Evolutionary conservation across 495 filamentous ascomycete species (phyloP), one percentile per base, ranked within the genome.

Genomic region (Amniculicola lignicola): DNA sequence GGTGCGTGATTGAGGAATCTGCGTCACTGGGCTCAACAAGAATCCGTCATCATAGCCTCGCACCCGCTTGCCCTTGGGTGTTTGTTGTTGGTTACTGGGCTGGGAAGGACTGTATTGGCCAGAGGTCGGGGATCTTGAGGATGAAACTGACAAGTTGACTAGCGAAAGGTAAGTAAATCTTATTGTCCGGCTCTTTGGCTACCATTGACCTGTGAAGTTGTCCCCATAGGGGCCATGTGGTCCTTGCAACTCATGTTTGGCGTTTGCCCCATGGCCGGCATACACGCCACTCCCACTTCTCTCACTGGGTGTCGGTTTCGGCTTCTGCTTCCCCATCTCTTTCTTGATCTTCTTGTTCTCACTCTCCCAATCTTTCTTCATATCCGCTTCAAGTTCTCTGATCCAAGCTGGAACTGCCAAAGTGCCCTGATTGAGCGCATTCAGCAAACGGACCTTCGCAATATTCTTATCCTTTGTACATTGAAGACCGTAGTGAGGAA

Each of bases 401-500:
- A 80, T 68, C 27, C 68, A 53, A 4, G 57, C 18, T 2, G 79
- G 79, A 5, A 83, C 72, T 1, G 59, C 58, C 0, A 83, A 52
- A 6, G 66, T 71, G 5, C 68, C 74, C 15, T 51, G 50, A 41
- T 75, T 76, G 42, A 82, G 55, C 16, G 76, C 76, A 51, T 81
- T 75, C 25, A 74, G 71, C 4, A 85, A 67, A 24, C 79, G 66
- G 72, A 79, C 77, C 64, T 80, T 77, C 18, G 81, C 79, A 0
- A 73, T 74, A 4, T 75, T 75, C 61, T 83, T 82, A 24, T 69
- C 70, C 59, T 78, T 79, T 31, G 77, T 79, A 0, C 70, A 70
- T 14, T 65, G 71, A 0, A 85, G 64, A 3, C 79, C 79, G 66
- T 82, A 82, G 47, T 85, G 79, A 2, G 81, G 61, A 18, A 82